Evolutionary conservation across 78 protist genomes (phyloP).

Genomic region (Dictyostelium discoideum): DNA sequence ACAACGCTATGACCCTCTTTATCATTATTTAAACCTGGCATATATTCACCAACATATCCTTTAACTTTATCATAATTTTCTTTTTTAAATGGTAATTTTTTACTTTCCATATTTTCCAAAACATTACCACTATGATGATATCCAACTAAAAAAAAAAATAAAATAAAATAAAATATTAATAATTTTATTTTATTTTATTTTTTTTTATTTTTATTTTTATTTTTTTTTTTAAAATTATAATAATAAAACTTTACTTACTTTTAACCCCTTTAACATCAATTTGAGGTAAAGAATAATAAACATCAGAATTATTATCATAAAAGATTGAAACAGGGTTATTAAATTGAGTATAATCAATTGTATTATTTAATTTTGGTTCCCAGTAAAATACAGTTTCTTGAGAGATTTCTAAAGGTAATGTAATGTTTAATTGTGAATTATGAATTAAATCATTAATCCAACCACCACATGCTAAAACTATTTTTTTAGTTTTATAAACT

Average conservation of each 20-base stretch:
- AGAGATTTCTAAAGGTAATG: slow-evolving; percentile 13
- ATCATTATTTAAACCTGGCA: slow-evolving; percentile 24
- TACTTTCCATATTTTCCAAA: slow-evolving; percentile 12
- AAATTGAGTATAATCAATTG: slow-evolving; percentile 34
- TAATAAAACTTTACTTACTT: not conserved
- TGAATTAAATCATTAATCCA: slow-evolving; percentile 48
- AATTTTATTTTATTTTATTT: too few relatives aligned
- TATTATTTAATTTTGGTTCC: not conserved
- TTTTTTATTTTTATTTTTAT: too few relatives aligned
- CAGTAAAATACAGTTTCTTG: slow-evolving; percentile 60
- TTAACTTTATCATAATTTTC: not conserved
- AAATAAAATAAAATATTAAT: not conserved
- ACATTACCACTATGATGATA: slow-evolving; percentile 34
- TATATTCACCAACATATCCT: slow-evolving; percentile 20
- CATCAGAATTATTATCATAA: not conserved
- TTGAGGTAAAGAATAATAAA: slow-evolving; percentile 58
- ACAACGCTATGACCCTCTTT: slow-evolving; percentile 4
- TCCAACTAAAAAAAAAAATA: too few relatives aligned
- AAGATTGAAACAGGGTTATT: slow-evolving; percentile 58
- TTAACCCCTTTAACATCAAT: slow-evolving; percentile 65
- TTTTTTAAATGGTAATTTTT: not conserved
- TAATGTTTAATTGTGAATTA: slow-evolving; percentile 40
- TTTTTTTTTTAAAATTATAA: not conserved
- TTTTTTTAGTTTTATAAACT: slow-evolving; percentile 29
- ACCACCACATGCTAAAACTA: slow-evolving; percentile 68